Base-by-base conservation (phyloP, 2,329 filamentous ascomycete species). In the Hymenoscyphus scutula region DNA sequence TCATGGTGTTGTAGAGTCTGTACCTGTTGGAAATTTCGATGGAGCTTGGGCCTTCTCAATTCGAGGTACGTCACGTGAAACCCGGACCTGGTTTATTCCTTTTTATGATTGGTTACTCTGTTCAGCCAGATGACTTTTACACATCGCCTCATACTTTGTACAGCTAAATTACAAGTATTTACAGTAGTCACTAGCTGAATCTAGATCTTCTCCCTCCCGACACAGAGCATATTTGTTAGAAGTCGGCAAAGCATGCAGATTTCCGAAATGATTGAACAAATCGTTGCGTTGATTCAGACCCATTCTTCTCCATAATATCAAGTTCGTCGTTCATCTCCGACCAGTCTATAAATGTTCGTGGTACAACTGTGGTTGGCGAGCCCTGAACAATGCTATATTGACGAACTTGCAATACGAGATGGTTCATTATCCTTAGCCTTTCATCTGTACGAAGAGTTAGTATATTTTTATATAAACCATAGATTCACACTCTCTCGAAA, bases 391-490 rank as follows among this genome's bases (percentile, higher is more conserved):
- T 34, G 10, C 32, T 34, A 48, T 48, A 23, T 48, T 48, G n/a
- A 19, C n/a, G 41, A 8, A 48, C 19, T 11, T 48, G n/a, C n/a
- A 57, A 38, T 27, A 57, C 11, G n/a, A 57, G 23, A 25, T 57
- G 55, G 23, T 37, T 57, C n/a, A 70, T 57, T 13, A 65, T 61
- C 6, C 60, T 54, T 37, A 64, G 41, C 41, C 2, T 23, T 5
- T 48, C 23, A 10, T 48, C 41, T 48, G n/a, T 25, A 23, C 8
- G 7, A 34, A 48, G 13, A 48, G 41, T 48, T 11, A 48, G 41
- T 23, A 10, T 48, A 25, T 19, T 11, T 23, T 7, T 8, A 48
- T 11, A 5, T 3, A 13, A 1, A 23, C 23, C 5, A 25, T 2
- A 6, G 7, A 48, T 48, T 10, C 41, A 17, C 8, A 48, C 8